Evolutionary conservation across 306 rosid species (phyloP).

Genomic region (Rosa multiflora): DNA sequence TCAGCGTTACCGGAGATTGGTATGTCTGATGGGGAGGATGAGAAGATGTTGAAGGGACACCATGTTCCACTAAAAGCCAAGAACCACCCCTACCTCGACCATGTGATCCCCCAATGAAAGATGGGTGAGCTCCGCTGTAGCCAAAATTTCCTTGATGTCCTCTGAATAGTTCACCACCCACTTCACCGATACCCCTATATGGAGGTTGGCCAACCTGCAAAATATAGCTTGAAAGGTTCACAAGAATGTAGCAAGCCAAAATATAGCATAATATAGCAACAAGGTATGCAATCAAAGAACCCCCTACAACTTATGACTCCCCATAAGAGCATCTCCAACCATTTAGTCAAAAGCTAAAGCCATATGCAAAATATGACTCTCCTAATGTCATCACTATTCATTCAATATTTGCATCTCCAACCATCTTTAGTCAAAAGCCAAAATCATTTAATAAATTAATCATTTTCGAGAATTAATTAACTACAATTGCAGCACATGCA

Average conservation of each 20-base stretch:
- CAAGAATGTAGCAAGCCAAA: constrained; percentile 4
- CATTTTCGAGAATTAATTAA: too few relatives aligned
- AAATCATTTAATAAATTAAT: too few relatives aligned
- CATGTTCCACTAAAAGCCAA: not conserved
- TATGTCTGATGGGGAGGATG: not conserved
- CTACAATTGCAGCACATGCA: too few relatives aligned
- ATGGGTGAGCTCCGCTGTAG: constrained; percentile 3
- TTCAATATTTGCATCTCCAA: too few relatives aligned
- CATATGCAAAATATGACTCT: too few relatives aligned
- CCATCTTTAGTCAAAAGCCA: too few relatives aligned
- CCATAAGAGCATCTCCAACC: too few relatives aligned
- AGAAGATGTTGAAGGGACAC: constrained; percentile 11
- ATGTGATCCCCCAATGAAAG: not conserved
- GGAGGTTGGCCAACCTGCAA: constrained; percentile 10
- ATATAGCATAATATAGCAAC: not conserved
- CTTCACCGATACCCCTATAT: not conserved
- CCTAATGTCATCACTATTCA: too few relatives aligned
- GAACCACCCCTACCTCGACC: constrained; percentile 3
- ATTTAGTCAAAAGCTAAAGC: too few relatives aligned
- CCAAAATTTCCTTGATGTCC: constrained; percentile 14
- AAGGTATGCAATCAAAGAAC: not conserved
- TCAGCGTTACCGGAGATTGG: not conserved
- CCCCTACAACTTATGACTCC: not conserved
- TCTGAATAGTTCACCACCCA: not conserved
- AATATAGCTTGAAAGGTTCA: not conserved